phyloP scores from a whole-genome alignment of 2,329 filamentous ascomycete species.

The Emmonsia crescens region DNA sequence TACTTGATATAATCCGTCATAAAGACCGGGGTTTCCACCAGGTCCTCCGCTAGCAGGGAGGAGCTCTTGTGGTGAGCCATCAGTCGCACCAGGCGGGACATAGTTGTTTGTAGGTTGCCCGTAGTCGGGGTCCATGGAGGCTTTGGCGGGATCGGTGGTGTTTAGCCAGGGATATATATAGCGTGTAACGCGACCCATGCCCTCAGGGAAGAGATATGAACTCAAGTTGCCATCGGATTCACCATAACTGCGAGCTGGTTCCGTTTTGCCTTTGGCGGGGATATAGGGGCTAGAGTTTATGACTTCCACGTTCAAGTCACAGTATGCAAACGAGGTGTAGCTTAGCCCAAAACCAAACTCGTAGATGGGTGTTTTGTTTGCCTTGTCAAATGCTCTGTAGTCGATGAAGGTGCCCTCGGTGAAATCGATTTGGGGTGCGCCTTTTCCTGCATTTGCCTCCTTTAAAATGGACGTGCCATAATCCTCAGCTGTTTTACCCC shows the following conservation, averaged over 20 bases:
- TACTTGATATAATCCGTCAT: conserved; percentile 40
- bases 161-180: conserved; percentile 59
- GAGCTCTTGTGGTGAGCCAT: conserved; percentile 45
- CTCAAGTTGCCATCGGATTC: conserved; percentile 37
- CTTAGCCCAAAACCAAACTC: conserved; percentile 51
- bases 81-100: conserved; percentile 40
- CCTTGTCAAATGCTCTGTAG: conserved; percentile 40
- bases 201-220: conserved; percentile 46
- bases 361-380: conserved; percentile 44
- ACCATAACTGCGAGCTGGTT: conserved; percentile 44
- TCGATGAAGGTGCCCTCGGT: conserved; percentile 52
- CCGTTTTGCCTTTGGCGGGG: conserved; percentile 43
- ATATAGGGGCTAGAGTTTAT: conserved; percentile 39
- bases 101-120: conserved; percentile 40
- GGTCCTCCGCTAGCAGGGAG: conserved; percentile 47
- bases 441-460: conserved; percentile 45
- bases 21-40: conserved; percentile 49
- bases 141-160: conserved; percentile 43
- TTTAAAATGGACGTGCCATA: conserved; percentile 50
- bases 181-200: conserved; percentile 38
- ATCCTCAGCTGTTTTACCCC: conserved; percentile 42
- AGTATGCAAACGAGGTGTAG: conserved; percentile 50
- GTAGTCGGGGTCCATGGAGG: conserved; percentile 45
- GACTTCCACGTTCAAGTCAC: conserved; percentile 41
- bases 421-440: conserved; percentile 49